A percentile compares a stretch with the other conserved stretches of the same genome.
These are phyloP conservation scores for Cyberlindnera xylosilytica DNA, from an alignment of 805 yeast species.

Conservation along the genomic window DNA sequence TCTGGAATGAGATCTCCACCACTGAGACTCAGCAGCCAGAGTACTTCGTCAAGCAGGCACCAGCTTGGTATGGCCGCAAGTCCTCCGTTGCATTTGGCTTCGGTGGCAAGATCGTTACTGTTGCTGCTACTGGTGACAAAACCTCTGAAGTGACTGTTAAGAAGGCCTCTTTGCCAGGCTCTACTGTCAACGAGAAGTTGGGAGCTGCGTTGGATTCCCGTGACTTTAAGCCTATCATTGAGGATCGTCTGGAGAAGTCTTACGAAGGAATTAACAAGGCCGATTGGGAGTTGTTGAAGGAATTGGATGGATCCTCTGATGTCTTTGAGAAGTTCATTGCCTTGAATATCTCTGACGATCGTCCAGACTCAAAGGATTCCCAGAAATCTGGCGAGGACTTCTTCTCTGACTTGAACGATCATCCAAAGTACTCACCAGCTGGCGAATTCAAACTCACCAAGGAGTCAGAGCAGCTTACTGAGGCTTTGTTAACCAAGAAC, in stretches of 20 bases:
- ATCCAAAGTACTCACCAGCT: constrained; percentile 38
- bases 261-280: constrained; percentile 40
- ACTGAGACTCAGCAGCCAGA: constrained; percentile 72
- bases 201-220: constrained; percentile 54
- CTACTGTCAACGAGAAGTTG: constrained; percentile 40
- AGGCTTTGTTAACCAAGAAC: constrained; percentile 58
- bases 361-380: constrained; percentile 20
- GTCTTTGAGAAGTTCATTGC: constrained; percentile 46
- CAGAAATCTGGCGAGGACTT: constrained; percentile 35
- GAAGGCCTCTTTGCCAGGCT: constrained; percentile 36
- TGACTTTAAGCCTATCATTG: constrained; percentile 53
- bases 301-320: constrained; percentile 50
- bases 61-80: constrained; percentile 80
- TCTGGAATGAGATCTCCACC: constrained; percentile 77
- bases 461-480: constrained; percentile 41
- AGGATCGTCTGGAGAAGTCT: constrained; percentile 44
- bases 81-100: constrained; percentile 82
- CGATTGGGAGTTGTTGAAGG: constrained; percentile 66
- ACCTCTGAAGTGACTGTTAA: constrained; percentile 41
- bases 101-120: constrained; percentile 81
- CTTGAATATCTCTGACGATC: constrained; percentile 31
- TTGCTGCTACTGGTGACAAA: constrained; percentile 38
- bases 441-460: constrained; percentile 49
- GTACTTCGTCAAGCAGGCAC: constrained; percentile 74
- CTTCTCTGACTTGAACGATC: constrained; percentile 33